Conservation (phyloP, 768 basidiomycete species). For the Kwoniella botswanensis region DNA sequence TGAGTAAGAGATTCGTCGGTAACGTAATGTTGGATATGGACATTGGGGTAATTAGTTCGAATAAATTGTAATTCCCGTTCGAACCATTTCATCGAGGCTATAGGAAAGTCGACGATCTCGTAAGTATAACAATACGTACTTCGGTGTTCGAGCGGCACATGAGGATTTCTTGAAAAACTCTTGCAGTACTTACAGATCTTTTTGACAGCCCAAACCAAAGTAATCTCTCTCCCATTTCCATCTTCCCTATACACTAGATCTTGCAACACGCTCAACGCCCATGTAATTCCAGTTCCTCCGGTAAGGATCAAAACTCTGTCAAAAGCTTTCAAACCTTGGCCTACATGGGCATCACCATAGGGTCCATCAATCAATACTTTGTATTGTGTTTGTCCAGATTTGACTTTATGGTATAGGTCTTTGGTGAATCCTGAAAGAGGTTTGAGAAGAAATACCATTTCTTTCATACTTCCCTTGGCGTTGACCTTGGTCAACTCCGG, state of each 20-base stretch:
- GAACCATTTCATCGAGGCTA: slow-evolving; percentile 1
- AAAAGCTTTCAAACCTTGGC: slow-evolving; percentile 21
- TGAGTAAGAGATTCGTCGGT: neutral
- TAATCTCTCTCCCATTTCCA: neutral
- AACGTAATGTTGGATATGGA: slow-evolving; percentile 1
- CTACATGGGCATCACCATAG: slow-evolving; percentile 25
- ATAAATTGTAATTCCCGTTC: neutral
- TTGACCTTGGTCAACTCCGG: no score
- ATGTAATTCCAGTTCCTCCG: slow-evolving; percentile 56
- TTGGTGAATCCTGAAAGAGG: slow-evolving; percentile 33
- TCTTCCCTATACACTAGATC: neutral
- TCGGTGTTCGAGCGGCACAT: no score
- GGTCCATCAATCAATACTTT: slow-evolving; percentile 41
- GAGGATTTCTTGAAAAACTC: no score
- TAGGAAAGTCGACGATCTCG: neutral
- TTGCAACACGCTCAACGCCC: slow-evolving; percentile 19
- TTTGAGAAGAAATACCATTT: slow-evolving; percentile 54
- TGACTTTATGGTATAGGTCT: slow-evolving; percentile 40
- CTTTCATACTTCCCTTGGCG: slow-evolving; percentile 29
- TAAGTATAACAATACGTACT: no score
- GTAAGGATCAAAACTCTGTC: slow-evolving; percentile 56
- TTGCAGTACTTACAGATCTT: neutral
- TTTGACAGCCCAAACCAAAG: slow-evolving; percentile 5
- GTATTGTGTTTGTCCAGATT: slow-evolving; percentile 56
- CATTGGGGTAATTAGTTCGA: neutral